Percentiles rank a stretch among this genome's conserved stretches.
Evolutionary conservation across 805 yeast species (phyloP).

Genomic region (Suhomyces pyralidae): DNA sequence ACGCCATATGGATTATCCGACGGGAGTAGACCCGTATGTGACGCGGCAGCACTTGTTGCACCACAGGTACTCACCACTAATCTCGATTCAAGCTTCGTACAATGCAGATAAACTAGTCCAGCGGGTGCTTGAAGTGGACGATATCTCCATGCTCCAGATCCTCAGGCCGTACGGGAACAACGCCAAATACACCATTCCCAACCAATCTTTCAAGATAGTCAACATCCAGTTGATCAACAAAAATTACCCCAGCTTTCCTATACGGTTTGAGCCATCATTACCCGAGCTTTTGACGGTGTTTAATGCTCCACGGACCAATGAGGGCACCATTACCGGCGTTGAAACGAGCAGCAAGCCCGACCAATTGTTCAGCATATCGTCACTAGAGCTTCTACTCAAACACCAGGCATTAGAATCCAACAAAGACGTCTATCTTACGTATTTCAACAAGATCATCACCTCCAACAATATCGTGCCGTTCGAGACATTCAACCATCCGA

Average conservation of each 20-base stretch:
- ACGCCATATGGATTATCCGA: constrained; percentile 22
- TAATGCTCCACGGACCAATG: constrained; percentile 1
- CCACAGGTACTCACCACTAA: constrained; percentile 51
- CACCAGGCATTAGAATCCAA: constrained; percentile 10
- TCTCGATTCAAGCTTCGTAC: constrained; percentile 48
- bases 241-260: constrained; percentile 51
- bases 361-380: constrained; percentile 38
- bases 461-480: constrained; percentile 65
- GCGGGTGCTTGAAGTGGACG: constrained; percentile 32
- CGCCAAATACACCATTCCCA: constrained; percentile 40
- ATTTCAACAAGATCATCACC: constrained; percentile 57
- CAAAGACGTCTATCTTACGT: constrained; percentile 48
- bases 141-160: constrained; percentile 44
- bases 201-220: constrained; percentile 45
- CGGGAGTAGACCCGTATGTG: constrained; percentile 37
- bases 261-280: constrained; percentile 49
- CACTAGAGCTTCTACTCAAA: constrained; percentile 31
- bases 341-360: constrained; percentile 15
- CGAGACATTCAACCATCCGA: constrained; percentile 86
- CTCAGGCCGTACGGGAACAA: constrained; percentile 55
- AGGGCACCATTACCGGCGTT: not conserved
- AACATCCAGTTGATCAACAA: constrained; percentile 51
- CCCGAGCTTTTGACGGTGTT: constrained; percentile 34
- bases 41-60: constrained; percentile 41
- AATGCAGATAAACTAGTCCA: constrained; percentile 46